Conservation (phyloP, 331 rosid genomes). For the Spiraea crenata region DNA sequence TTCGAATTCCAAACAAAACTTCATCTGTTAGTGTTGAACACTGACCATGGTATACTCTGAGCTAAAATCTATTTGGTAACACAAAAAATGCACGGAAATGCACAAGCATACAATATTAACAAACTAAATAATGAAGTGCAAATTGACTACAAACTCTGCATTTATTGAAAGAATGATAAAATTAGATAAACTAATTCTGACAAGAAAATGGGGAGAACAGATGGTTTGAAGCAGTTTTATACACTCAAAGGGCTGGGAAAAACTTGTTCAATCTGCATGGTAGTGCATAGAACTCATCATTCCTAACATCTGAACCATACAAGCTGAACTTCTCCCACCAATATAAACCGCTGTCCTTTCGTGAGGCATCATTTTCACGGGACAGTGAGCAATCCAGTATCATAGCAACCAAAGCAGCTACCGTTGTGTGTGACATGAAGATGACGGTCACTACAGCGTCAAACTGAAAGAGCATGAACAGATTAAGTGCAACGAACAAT, state of each 20-base stretch:
- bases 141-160: too few relatives aligned
- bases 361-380: conserved; percentile 32
- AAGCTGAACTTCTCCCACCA: conserved; percentile 81
- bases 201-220: too few relatives aligned
- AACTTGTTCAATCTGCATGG: conserved; percentile 44
- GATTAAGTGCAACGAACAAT: too few relatives aligned
- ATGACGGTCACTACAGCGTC: conserved; percentile 46
- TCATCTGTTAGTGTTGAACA: too few relatives aligned
- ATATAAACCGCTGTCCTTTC: conserved; percentile 42
- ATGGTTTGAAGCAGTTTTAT: neutral
- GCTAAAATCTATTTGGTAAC: too few relatives aligned
- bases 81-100: too few relatives aligned
- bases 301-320: conserved; percentile 47
- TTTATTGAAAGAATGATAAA: too few relatives aligned
- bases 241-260: conserved; percentile 51
- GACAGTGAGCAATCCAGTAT: conserved; percentile 38
- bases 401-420: conserved; percentile 58
- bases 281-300: conserved; percentile 45
- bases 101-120: too few relatives aligned
- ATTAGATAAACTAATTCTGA: too few relatives aligned
- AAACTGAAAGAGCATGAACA: conserved; percentile 38
- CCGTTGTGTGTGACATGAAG: conserved; percentile 67
- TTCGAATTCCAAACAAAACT: too few relatives aligned
- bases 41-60: too few relatives aligned
- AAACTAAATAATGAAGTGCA: too few relatives aligned